Conservation (phyloP, 164 flowering plant species). For the Kalanchoe fedtschenkoi region DNA sequence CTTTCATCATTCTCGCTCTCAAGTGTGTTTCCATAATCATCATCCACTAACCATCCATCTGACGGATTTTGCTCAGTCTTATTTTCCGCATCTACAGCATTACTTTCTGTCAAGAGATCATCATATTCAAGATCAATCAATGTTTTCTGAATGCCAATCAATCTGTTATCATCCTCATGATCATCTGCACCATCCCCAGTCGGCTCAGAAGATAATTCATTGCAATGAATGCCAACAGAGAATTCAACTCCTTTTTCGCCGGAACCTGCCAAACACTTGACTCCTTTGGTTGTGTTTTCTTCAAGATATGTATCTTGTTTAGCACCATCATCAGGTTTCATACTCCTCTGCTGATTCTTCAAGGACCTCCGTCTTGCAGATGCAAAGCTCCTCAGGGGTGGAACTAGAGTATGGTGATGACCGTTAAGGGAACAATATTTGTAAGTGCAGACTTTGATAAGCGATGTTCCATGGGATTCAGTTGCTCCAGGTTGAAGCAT, state of each 20-base stretch:
- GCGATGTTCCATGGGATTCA: slow-evolving; percentile 47
- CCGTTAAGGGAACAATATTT: slow-evolving; percentile 67
- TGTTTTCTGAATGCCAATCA: too few relatives aligned
- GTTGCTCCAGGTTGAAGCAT: slow-evolving; percentile 40
- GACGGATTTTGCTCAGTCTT: too few relatives aligned
- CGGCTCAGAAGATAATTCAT: too few relatives aligned
- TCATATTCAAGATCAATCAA: too few relatives aligned
- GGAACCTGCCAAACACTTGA: too few relatives aligned
- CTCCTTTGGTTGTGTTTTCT: not conserved
- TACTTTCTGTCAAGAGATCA: too few relatives aligned
- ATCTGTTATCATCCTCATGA: too few relatives aligned
- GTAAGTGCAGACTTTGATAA: slow-evolving; percentile 50
- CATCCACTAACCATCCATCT: too few relatives aligned
- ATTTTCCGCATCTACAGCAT: too few relatives aligned
- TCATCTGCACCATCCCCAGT: too few relatives aligned
- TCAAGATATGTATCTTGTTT: not conserved
- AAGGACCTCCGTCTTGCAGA: slow-evolving; percentile 29
- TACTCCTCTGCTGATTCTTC: slow-evolving; percentile 34
- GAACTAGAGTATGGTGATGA: slow-evolving; percentile 33
- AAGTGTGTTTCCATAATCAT: too few relatives aligned
- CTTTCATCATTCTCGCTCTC: too few relatives aligned
- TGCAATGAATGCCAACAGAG: not conserved
- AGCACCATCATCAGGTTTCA: slow-evolving; percentile 18
- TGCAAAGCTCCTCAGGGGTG: slow-evolving; percentile 49
- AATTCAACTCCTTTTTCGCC: not conserved